These are phyloP conservation scores for Ogataea salicorniae DNA, from an alignment of 805 yeast species.

Conservation along the genomic window DNA sequence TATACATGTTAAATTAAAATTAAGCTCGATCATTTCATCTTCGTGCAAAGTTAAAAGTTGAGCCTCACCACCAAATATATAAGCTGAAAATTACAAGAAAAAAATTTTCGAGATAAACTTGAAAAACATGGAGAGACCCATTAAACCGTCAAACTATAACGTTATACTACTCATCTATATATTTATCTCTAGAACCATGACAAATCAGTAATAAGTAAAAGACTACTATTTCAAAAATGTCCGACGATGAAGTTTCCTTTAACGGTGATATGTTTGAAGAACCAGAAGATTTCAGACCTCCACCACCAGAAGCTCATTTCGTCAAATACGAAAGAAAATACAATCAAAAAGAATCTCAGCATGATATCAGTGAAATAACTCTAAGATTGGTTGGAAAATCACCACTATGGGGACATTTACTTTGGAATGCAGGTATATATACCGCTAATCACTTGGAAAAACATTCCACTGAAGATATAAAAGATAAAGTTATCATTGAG, in stretches of 20 bases:
- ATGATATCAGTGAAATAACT: slow-evolving; percentile 38
- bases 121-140: no score
- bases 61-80: no score
- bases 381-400: slow-evolving; percentile 82
- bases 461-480: slow-evolving; percentile 46
- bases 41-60: no score
- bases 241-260: slow-evolving; percentile 18
- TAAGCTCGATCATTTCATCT: no score
- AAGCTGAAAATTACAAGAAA: no score
- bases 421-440: slow-evolving; percentile 95
- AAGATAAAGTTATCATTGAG: slow-evolving; percentile 67
- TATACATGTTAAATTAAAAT: no score
- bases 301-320: slow-evolving; percentile 64
- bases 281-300: slow-evolving; percentile 71
- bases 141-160: no score
- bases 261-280: slow-evolving; percentile 69
- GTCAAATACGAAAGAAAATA: slow-evolving; percentile 50
- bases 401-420: slow-evolving; percentile 94
- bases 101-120: no score
- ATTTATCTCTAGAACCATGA: no score
- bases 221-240: slow-evolving; percentile 2
- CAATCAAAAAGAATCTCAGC: slow-evolving; percentile 21
- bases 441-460: slow-evolving; percentile 80
- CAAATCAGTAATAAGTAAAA: no score
- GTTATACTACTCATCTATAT: no score